A percentile compares a stretch with the other conserved stretches of the same genome.
These are phyloP conservation scores for Boletus reticuloceps DNA, from an alignment of 768 basidiomycete species.

Conservation along the genomic window DNA sequence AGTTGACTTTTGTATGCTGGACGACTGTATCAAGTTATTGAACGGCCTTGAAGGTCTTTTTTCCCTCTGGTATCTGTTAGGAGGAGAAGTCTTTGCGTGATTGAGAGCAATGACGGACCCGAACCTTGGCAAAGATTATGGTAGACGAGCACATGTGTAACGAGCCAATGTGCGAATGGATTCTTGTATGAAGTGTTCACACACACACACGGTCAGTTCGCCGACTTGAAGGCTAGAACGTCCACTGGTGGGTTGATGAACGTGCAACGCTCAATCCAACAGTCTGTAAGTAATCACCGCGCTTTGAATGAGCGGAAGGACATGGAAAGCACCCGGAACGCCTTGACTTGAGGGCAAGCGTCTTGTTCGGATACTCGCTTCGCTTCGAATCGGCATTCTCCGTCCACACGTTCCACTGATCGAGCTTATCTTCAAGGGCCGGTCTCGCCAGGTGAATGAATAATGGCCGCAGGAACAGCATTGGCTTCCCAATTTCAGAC, in stretches of 20 bases:
- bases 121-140: too few species aligned
- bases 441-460: conserved; percentile 1
- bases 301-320: neutral
- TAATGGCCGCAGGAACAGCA: conserved; percentile 7
- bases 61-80: neutral
- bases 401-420: conserved; percentile 15
- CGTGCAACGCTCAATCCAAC: conserved; percentile 1
- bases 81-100: too few species aligned
- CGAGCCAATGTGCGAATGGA: neutral
- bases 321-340: too few species aligned
- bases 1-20: too few species aligned
- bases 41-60: neutral
- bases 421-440: conserved; percentile 3
- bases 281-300: conserved; percentile 14
- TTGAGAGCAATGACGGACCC: too few species aligned
- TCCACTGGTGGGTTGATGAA: neutral
- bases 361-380: neutral
- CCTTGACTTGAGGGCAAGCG: neutral
- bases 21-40: neutral
- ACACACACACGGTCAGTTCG: too few species aligned
- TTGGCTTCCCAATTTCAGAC: conserved; percentile 11
- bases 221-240: conserved; percentile 2
- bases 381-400: conserved; percentile 10
- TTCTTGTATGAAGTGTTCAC: neutral
- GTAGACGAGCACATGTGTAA: neutral